Evolutionary conservation across 306 rosid species (phyloP).

Genomic region (Gillenia trifoliata): DNA sequence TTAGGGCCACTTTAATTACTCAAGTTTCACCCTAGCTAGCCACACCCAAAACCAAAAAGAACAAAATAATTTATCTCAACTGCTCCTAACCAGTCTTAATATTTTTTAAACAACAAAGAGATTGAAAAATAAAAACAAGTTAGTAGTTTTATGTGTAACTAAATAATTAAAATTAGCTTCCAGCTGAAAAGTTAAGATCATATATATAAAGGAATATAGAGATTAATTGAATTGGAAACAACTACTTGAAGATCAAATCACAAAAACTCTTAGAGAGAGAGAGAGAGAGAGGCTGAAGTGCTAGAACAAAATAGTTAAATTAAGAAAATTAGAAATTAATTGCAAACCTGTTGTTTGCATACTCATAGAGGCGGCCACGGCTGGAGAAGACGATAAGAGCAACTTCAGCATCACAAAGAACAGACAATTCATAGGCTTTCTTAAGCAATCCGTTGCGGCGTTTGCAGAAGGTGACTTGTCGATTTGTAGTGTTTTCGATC

Average conservation of each 20-base stretch:
- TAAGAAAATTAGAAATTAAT: background rate
- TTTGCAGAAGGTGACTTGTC: slow-evolving; percentile 92
- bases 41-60: slow-evolving; percentile 6
- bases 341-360: slow-evolving; percentile 76
- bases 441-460: slow-evolving; percentile 82
- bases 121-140: background rate
- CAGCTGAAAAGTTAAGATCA: background rate
- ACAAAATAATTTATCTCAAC: background rate
- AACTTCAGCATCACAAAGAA: slow-evolving; percentile 89
- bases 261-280: background rate
- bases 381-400: slow-evolving; percentile 86
- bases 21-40: background rate
- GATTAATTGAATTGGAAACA: background rate
- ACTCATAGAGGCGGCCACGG: slow-evolving; percentile 92
- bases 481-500: slow-evolving; percentile 80
- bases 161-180: background rate
- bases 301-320: background rate
- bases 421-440: slow-evolving; percentile 88
- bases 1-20: background rate
- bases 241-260: background rate
- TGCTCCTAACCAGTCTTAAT: background rate
- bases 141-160: background rate
- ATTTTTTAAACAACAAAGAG: too few species aligned
- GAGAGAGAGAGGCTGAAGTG: background rate
- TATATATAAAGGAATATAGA: background rate